These are phyloP conservation scores for Flaveria ramosissima DNA, from an alignment of 129 eudicot species.

Conservation along the genomic window DNA sequence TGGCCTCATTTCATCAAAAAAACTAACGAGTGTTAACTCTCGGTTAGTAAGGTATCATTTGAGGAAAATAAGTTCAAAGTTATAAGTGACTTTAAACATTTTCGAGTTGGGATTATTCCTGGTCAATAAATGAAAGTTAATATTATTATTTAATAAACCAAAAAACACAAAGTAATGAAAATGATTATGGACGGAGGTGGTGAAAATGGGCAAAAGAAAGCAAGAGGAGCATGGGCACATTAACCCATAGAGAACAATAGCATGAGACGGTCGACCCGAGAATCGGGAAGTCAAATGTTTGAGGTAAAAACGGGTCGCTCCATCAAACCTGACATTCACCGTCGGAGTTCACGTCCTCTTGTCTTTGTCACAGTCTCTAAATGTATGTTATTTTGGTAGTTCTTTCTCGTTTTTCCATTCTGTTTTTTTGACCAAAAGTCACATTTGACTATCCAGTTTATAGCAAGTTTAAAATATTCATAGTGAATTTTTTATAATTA, in stretches of 20 bases:
- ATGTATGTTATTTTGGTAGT: background rate
- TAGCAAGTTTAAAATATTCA: too few relatives aligned
- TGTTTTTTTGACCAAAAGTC: background rate
- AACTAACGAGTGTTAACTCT: too few relatives aligned
- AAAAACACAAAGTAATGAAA: constrained; percentile 22
- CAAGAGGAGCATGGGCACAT: constrained; percentile 27
- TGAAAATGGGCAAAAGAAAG: constrained; percentile 17
- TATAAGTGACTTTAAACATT: too few relatives aligned
- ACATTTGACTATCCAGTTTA: too few relatives aligned
- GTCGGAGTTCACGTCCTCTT: constrained; percentile 29
- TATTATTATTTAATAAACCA: too few relatives aligned
- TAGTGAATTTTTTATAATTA: too few relatives aligned
- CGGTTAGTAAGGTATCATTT: too few relatives aligned
- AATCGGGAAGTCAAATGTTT: constrained; percentile 30
- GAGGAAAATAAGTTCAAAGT: too few relatives aligned
- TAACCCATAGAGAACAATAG: constrained; percentile 29
- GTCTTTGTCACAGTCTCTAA: constrained; percentile 20
- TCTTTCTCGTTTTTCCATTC: background rate
- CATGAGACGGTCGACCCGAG: constrained; percentile 26
- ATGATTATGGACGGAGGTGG: background rate
- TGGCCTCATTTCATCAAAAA: too few relatives aligned
- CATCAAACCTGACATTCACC: constrained; percentile 19
- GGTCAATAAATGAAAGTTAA: too few relatives aligned
- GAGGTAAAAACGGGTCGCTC: constrained; percentile 10
- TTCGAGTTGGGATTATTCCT: too few relatives aligned